phyloP scores from a whole-genome alignment of 805 yeast species.

The Lipomyces japonicus region DNA sequence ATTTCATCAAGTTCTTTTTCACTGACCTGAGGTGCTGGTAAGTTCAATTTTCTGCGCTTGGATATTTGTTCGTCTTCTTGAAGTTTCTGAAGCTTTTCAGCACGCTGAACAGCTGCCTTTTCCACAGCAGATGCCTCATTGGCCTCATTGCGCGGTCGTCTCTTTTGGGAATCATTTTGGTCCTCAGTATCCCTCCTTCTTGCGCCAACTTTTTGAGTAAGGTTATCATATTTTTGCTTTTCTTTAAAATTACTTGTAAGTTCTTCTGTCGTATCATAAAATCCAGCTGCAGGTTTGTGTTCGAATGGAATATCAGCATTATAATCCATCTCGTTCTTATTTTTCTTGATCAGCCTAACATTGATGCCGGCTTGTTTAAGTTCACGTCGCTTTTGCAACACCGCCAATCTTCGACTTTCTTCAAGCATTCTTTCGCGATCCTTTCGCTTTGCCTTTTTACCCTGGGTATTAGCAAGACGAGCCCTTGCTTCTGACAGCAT shows the following conservation, averaged over 20 bases:
- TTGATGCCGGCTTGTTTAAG: constrained; percentile 67
- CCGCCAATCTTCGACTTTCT: constrained; percentile 71
- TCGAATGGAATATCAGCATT: constrained; percentile 81
- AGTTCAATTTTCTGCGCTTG: constrained; percentile 41
- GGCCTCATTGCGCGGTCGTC: constrained; percentile 14
- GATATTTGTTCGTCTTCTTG: constrained; percentile 35
- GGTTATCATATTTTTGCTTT: constrained; percentile 43
- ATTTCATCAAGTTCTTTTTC: constrained; percentile 36
- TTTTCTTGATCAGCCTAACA: constrained; percentile 42
- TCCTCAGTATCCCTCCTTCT: constrained; percentile 27
- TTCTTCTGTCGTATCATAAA: constrained; percentile 67
- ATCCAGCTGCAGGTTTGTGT: constrained; percentile 61
- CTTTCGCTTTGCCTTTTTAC: constrained; percentile 89
- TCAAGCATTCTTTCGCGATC: constrained; percentile 78
- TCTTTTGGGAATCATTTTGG: constrained; percentile 28
- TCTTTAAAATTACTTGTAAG: constrained; percentile 40
- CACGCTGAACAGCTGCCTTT: constrained; percentile 30
- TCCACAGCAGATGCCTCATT: constrained; percentile 30
- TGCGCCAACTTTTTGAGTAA: constrained; percentile 24
- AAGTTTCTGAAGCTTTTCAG: constrained; percentile 34
- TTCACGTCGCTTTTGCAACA: constrained; percentile 75
- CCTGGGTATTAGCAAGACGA: constrained; percentile 85
- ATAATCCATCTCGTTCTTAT: constrained; percentile 68
- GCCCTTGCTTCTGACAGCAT: constrained; percentile 95
- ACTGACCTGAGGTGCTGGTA: constrained; percentile 40